Evolutionary conservation across 345 rosid genomes (phyloP).

Genomic region (Raphanus sativus): DNA sequence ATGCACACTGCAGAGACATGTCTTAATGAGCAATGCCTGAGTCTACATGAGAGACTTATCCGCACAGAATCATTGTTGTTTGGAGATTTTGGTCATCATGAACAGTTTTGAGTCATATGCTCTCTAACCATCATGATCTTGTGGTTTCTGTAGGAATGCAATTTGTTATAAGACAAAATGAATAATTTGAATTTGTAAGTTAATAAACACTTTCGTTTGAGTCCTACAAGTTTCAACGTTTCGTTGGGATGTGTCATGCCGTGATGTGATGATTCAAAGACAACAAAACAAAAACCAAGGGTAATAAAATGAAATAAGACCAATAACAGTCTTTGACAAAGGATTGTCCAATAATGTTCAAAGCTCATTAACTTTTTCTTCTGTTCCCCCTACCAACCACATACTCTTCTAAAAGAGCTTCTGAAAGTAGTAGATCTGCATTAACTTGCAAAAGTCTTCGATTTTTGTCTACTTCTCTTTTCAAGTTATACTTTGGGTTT

Average conservation of each 20-base stretch:
- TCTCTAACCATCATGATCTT: neutral
- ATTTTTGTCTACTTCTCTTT: neutral
- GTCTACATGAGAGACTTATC: constrained; percentile 27
- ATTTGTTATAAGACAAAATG: neutral
- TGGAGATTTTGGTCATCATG: neutral
- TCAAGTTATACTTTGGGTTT: neutral
- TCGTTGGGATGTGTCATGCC: constrained; percentile 7
- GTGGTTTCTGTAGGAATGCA: neutral
- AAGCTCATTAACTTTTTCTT: neutral
- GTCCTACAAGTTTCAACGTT: constrained; percentile 23
- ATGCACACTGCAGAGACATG: neutral
- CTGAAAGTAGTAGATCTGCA: neutral
- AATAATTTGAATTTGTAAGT: neutral
- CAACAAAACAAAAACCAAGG: neutral
- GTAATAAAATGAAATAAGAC: constrained; percentile 25
- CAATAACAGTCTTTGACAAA: neutral
- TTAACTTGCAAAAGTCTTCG: neutral
- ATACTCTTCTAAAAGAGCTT: neutral
- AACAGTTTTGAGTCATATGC: neutral
- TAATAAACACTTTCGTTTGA: neutral
- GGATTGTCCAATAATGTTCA: constrained; percentile 9
- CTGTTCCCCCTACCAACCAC: neutral
- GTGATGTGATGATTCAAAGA: constrained; percentile 8
- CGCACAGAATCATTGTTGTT: neutral
- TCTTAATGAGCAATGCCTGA: constrained; percentile 17